Evolutionary conservation across 2,329 filamentous ascomycete genomes (phyloP).

Genomic region (Microdochium bolleyi): DNA sequence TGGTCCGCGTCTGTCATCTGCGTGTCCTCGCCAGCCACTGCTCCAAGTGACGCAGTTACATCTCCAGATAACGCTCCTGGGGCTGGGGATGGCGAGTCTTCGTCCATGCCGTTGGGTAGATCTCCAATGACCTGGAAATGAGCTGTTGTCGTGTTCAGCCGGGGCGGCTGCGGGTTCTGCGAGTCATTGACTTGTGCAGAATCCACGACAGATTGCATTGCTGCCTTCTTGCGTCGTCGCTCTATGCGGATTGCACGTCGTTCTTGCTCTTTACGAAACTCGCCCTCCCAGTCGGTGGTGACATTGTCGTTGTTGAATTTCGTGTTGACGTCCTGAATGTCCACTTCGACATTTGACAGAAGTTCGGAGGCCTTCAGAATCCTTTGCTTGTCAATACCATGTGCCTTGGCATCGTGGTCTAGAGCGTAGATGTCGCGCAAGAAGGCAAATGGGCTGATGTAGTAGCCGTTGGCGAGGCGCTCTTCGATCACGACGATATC

Average conservation of each 20-base stretch:
- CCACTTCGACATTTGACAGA: conserved; percentile 86
- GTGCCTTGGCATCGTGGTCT: conserved; percentile 73
- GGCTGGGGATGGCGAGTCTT: conserved; percentile 26
- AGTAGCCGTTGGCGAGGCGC: conserved; percentile 93
- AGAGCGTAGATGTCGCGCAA: conserved; percentile 78
- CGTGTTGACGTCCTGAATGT: conserved; percentile 69
- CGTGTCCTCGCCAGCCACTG: conserved; percentile 43
- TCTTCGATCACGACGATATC: conserved; percentile 92
- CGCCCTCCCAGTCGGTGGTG: conserved; percentile 55
- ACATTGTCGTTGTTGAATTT: conserved; percentile 57
- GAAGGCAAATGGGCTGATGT: conserved; percentile 85
- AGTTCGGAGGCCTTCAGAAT: conserved; percentile 87
- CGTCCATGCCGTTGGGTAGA: conserved; percentile 51
- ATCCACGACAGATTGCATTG: conserved; percentile 49
- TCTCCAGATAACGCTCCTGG: neutral
- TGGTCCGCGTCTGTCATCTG: conserved; percentile 51
- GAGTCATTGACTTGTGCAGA: conserved; percentile 42
- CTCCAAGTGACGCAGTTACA: neutral
- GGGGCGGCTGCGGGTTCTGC: conserved; percentile 41
- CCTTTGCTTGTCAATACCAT: conserved; percentile 69
- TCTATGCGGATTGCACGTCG: conserved; percentile 28
- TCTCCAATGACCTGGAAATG: conserved; percentile 49
- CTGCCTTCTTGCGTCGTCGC: conserved; percentile 40
- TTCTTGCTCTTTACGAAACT: conserved; percentile 66
- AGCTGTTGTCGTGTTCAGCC: conserved; percentile 33